Evolutionary conservation across 2,329 filamentous ascomycete species (phyloP), one percentile per base, ranked within the genome.

Genomic region (Coniochaeta pulveracea): DNA sequence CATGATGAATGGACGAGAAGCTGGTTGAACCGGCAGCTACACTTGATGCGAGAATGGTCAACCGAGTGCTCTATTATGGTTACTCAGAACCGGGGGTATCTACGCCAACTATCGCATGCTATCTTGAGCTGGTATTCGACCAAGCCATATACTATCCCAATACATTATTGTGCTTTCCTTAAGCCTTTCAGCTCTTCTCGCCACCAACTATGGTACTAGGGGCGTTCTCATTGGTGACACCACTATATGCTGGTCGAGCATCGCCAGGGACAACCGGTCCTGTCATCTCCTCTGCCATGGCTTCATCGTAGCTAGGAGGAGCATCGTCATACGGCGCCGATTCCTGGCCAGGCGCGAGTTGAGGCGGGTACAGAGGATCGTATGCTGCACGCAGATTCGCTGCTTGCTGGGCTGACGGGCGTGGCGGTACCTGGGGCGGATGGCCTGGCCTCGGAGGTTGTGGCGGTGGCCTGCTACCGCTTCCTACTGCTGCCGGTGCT

Each of bases 261-360:
- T 55, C 50, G 3, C 34, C 40, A 47, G 41, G 61, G 50, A 85
- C 72, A 36, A 85, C 73, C 2, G 85, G 83, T 22, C 73, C 79
- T 0, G 63, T 56, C 40, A 91, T 58, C 37, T 78, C 73, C 42
- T 84, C 79, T 6, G 85, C 86, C 58, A 95, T 79, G 10, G 85
- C 86, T 56, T 95, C 88, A 56, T 94, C 86, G 50, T 96, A 96
- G 48, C 85, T 94, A 6, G 88, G 88, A 12, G 89, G 88, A n/a
- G 85, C 84, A 36, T 91, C 85, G 19, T 85, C 79, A 42, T 72
- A 64, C 1, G 53, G 49, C 12, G 61, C 55, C 2, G 53, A 64
- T 3, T 55, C 60, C 25, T 54, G 47, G 0, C 44, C 48, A 0
- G 47, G 45, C 26, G 31, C 35, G 14, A 76, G 55, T 46, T 76